These are phyloP conservation scores for Saprolegnia parasitica DNA, from an alignment of 352 stramenopile species.

Conservation along the genomic window DNA sequence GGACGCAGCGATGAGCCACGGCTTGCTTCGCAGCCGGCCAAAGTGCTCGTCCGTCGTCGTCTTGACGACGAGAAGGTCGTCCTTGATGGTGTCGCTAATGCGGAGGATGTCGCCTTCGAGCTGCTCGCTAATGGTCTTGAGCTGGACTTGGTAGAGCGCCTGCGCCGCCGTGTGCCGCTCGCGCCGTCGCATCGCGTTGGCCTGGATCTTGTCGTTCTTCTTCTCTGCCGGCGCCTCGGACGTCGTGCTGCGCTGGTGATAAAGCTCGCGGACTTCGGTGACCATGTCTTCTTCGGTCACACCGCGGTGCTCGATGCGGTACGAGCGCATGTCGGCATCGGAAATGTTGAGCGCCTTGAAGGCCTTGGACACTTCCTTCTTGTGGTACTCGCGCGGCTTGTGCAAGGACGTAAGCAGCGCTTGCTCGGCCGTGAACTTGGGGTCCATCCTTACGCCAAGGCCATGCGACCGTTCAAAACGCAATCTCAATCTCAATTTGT, in stretches of 20 bases:
- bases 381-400: constrained; percentile 21
- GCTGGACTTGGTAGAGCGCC: constrained; percentile 41
- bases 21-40: constrained; percentile 34
- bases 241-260: constrained; percentile 38
- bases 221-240: constrained; percentile 21
- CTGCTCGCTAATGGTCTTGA: constrained; percentile 58
- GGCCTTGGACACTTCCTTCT: not conserved
- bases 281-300: constrained; percentile 41
- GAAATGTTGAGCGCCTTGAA: constrained; percentile 27
- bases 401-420: constrained; percentile 26
- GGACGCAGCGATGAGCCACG: constrained; percentile 38
- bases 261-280: constrained; percentile 48
- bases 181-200: constrained; percentile 50
- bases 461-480: constrained; percentile 5
- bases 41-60: constrained; percentile 30
- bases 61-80: constrained; percentile 43
- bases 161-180: constrained; percentile 55
- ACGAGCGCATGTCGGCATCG: constrained; percentile 31
- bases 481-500: not conserved
- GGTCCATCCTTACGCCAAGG: constrained; percentile 4
- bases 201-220: constrained; percentile 43
- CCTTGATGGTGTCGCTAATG: constrained; percentile 54
- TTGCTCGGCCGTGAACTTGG: constrained; percentile 27
- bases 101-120: constrained; percentile 53
- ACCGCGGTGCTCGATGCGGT: constrained; percentile 26